Evolutionary conservation across 176 grass and related monocot species (phyloP), one percentile per base, ranked within the genome.

Genomic region (Eleusine coracana): DNA sequence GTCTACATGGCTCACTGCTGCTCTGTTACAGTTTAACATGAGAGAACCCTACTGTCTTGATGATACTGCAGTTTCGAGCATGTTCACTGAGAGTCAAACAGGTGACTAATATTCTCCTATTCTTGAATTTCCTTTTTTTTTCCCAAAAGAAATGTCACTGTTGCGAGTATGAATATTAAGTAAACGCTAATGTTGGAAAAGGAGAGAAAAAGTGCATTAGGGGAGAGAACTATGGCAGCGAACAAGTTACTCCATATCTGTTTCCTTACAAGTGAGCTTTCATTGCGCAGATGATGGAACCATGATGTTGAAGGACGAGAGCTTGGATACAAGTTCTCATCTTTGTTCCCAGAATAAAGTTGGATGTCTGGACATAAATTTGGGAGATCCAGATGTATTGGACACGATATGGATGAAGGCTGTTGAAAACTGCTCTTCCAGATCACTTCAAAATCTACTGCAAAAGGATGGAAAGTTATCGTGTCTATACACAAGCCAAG

Each of bases 1-100:
- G 75, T 91, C 92, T 66, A 98, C 96, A 62, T 98, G 96, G 96
- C 91, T 95, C 66, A 98, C 92, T 44, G 92, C 96, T 45, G 96
- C 96, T 14, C 85, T 98, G 77, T 90, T 98, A 80, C 89, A 98
- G 83, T 94, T 97, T 75, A 94, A 94, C 82, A 93, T 84, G 74
- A 87, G 86, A 76, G 95, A 97, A 64, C 81, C 92, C 27, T 87
- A 86, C 76, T 77, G 60, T 72, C 75, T 81, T 40, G 87, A 80
- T 44, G 83, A 89, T 66, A 85, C 86, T 39, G 84, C 79, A 77
- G 82, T 78, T 78, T 90, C 83, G 70, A 85, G 79, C 77, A 87
- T 88, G 74, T 85, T 88, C 82, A 79, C 88, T 70, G 76, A 85
- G 66, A 81, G 80, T 86, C 78, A 83, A 25, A 88, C 85, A 79